These are phyloP conservation scores for Mortierella sp. DNA, from an alignment of 371 early-diverging fungal species.

Conservation along the genomic window DNA sequence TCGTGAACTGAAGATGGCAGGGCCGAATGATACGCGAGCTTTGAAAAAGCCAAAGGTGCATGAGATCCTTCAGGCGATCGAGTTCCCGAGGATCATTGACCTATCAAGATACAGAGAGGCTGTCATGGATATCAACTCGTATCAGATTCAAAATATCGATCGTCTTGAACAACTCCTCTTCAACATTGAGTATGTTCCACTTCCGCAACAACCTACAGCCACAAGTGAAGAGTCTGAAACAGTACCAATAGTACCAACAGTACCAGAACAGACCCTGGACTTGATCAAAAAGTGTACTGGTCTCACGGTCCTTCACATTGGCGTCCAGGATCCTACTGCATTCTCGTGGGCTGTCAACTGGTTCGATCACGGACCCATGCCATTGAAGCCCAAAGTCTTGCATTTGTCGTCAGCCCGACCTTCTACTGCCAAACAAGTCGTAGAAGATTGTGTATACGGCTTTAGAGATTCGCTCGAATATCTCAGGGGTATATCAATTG, in stretches of 20 bases:
- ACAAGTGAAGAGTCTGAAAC: background rate
- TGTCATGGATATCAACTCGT: slow-evolving; percentile 29
- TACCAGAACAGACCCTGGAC: background rate
- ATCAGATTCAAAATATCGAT: slow-evolving; percentile 17
- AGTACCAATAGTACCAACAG: background rate
- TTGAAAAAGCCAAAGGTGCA: slow-evolving; percentile 28
- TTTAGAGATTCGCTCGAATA: slow-evolving; percentile 36
- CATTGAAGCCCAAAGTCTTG: slow-evolving; percentile 53
- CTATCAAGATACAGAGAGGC: slow-evolving; percentile 42
- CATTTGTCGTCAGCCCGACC: slow-evolving; percentile 64
- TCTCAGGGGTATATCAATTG: slow-evolving; percentile 30
- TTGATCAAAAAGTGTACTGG: slow-evolving; percentile 16
- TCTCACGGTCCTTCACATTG: slow-evolving; percentile 31
- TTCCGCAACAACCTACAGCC: background rate
- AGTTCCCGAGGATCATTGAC: slow-evolving; percentile 23
- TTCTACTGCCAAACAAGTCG: slow-evolving; percentile 43
- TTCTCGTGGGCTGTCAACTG: slow-evolving; percentile 53
- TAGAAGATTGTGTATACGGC: slow-evolving; percentile 34
- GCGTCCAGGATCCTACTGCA: slow-evolving; percentile 56
- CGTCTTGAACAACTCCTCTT: slow-evolving; percentile 27
- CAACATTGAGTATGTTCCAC: slow-evolving; percentile 16
- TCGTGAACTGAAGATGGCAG: slow-evolving; percentile 36
- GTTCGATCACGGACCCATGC: slow-evolving; percentile 44
- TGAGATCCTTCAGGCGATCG: slow-evolving; percentile 18
- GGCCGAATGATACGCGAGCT: slow-evolving; percentile 24